Evolutionary conservation across 306 rosid species (phyloP), one percentile per base, ranked within the genome.

Genomic region (Acacia crassicarpa): DNA sequence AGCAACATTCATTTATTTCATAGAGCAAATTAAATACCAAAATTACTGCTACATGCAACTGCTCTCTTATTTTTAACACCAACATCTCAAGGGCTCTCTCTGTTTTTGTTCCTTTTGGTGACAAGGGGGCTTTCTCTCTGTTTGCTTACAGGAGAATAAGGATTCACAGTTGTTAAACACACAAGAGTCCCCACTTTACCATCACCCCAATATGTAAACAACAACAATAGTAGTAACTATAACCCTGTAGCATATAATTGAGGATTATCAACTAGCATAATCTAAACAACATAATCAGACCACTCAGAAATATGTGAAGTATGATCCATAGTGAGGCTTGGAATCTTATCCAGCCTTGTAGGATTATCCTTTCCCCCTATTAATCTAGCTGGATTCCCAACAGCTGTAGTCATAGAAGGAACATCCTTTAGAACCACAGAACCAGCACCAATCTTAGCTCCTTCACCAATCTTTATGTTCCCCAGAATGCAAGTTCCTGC

Each of bases 401-500:
- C 98, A 0, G 92, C 99, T 8, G 99, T 95, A 22, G 98, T 95
- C 84, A 93, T 86, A 8, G 97, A 73, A 16, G 99, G 99, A 17
- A 95, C 99, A 3, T 95, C 98, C 87, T 93, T 95, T 0, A 95
- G 77, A 16, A 95, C 98, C 48, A 95, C 98, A 0, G 98, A 93
- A 62, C 97, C 91, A 80, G 98, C 97, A 17, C 99, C 99, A 66
- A 95, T 90, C 79, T 92, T 93, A 4, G 97, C 97, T 0, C 98
- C 93, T 8, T 92, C 94, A 40, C 98, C 98, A 67, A 95, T 73
- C 83, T 49, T 90, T 40, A 93, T 91, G 32, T 92, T 95, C 72
- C 99, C 98, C 76, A 95, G 72, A 23, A 95, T 93, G 81, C 96
- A 93, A 48, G 97, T 90, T 44, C 98, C 97, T 0, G 98, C 99